Conservation (phyloP, 2,329 filamentous ascomycete species). For the Alternaria angustiovoidea region DNA sequence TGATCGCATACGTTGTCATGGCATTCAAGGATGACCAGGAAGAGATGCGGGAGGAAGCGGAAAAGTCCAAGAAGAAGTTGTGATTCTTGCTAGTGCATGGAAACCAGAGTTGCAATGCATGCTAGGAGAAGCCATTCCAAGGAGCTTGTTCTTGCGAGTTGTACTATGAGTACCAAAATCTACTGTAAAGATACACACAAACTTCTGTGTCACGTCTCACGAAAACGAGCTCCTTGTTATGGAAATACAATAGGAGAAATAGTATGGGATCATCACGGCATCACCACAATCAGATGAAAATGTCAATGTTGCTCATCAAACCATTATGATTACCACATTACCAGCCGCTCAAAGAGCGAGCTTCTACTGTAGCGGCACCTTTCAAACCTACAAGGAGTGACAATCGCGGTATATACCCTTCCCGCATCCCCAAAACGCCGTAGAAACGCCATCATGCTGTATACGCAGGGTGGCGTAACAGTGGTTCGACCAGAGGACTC, state of each 20-base stretch:
- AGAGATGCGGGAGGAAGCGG: slow-evolving; percentile 57
- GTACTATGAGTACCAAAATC: too few species aligned
- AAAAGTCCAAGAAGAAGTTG: slow-evolving; percentile 49
- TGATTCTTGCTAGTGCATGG: slow-evolving; percentile 19
- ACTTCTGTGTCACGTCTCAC: too few species aligned
- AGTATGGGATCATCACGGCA: neutral
- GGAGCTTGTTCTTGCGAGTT: neutral
- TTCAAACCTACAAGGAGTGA: slow-evolving; percentile 27
- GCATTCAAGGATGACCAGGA: slow-evolving; percentile 85
- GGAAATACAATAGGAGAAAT: neutral
- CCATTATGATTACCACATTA: slow-evolving; percentile 42
- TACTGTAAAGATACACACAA: neutral
- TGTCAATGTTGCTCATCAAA: slow-evolving; percentile 10
- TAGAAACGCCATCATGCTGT: slow-evolving; percentile 21
- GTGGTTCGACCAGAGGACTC: slow-evolving; percentile 14
- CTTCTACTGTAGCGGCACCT: slow-evolving; percentile 21
- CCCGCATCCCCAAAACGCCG: slow-evolving; percentile 18
- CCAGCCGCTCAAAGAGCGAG: slow-evolving; percentile 14
- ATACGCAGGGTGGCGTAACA: slow-evolving; percentile 10
- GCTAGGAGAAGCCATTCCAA: neutral
- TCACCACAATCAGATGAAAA: neutral
- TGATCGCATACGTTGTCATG: slow-evolving; percentile 89
- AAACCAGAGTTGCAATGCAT: neutral
- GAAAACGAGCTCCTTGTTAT: too few species aligned
- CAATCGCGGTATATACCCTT: slow-evolving; percentile 14